phyloP scores from a whole-genome alignment of 768 basidiomycete species.

The Agrocybe chaxingu region DNA sequence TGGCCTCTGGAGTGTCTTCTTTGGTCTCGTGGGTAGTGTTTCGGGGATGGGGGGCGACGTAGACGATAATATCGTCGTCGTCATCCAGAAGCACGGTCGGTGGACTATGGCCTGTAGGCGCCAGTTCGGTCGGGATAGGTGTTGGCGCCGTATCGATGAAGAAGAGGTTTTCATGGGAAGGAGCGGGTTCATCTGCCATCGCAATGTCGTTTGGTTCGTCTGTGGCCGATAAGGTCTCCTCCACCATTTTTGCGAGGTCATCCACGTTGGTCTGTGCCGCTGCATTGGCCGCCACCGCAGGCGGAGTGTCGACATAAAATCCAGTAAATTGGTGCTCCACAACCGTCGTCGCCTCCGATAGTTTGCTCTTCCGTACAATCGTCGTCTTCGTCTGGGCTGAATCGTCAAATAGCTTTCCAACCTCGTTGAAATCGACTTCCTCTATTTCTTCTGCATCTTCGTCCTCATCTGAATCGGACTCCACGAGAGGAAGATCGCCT shows the following conservation, averaged over 20 bases:
- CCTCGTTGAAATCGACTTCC: constrained; percentile 66
- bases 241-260: constrained; percentile 16
- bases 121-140: constrained; percentile 12
- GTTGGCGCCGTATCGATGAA: constrained; percentile 41
- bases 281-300: constrained; percentile 1
- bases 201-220: constrained; percentile 6
- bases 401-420: constrained; percentile 44
- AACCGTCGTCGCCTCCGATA: constrained; percentile 4
- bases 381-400: constrained; percentile 11
- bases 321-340: constrained; percentile 15
- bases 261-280: constrained; percentile 7
- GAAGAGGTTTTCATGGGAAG: constrained; percentile 16
- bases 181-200: constrained; percentile 6
- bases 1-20: constrained; percentile 2
- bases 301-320: constrained; percentile 11
- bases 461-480: constrained; percentile 27
- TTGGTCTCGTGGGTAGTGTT: constrained; percentile 3
- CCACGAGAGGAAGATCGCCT: constrained; percentile 16
- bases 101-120: constrained; percentile 12
- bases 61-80: constrained; percentile 73
- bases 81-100: constrained; percentile 19
- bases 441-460: constrained; percentile 37
- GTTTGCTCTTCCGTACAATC: constrained; percentile 15
- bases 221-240: constrained; percentile 16
- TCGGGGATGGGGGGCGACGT: constrained; percentile 73